A percentile compares a stretch with the other conserved stretches of the same genome.
These are phyloP conservation scores for Betula pendula DNA, from an alignment of 306 rosid genomes.

Conservation along the genomic window DNA sequence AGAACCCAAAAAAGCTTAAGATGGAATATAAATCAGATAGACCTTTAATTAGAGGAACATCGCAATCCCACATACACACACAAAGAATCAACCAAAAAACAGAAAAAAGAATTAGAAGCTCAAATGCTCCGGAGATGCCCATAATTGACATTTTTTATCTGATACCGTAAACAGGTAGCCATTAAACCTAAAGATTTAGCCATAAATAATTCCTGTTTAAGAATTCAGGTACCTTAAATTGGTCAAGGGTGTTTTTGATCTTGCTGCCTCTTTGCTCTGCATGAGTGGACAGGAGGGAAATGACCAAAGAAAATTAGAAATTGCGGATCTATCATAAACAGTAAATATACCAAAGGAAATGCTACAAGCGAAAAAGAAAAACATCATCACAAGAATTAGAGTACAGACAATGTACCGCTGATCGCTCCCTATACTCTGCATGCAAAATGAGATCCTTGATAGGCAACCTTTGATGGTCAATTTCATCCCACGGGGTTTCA, in stretches of 20 bases:
- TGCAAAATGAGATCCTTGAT: constrained; percentile 71
- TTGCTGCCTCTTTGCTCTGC: constrained; percentile 74
- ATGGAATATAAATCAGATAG: not conserved
- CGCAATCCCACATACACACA: not conserved
- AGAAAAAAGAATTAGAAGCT: not conserved
- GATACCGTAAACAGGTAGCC: not conserved
- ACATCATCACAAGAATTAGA: constrained; percentile 4
- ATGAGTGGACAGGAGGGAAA: constrained; percentile 22
- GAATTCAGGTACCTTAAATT: constrained; percentile 56
- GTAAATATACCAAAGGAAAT: not conserved
- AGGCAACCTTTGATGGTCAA: constrained; percentile 53
- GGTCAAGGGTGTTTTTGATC: constrained; percentile 36
- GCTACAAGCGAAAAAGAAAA: not conserved
- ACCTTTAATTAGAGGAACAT: not conserved
- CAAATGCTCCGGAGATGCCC: not conserved
- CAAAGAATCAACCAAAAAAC: not conserved
- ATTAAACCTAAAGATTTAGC: not conserved
- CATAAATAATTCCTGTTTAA: not conserved
- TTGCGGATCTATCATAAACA: not conserved
- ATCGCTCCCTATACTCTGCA: constrained; percentile 66
- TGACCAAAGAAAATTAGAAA: not conserved
- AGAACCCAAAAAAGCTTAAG: not conserved
- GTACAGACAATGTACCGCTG: constrained; percentile 50
- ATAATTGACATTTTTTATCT: not conserved
- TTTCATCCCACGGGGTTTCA: constrained; percentile 72